Percentiles rank a stretch among this genome's conserved stretches.
These are phyloP conservation scores for Neofusicoccum ribis DNA, from an alignment of 2,329 filamentous ascomycete species.

Conservation along the genomic window DNA sequence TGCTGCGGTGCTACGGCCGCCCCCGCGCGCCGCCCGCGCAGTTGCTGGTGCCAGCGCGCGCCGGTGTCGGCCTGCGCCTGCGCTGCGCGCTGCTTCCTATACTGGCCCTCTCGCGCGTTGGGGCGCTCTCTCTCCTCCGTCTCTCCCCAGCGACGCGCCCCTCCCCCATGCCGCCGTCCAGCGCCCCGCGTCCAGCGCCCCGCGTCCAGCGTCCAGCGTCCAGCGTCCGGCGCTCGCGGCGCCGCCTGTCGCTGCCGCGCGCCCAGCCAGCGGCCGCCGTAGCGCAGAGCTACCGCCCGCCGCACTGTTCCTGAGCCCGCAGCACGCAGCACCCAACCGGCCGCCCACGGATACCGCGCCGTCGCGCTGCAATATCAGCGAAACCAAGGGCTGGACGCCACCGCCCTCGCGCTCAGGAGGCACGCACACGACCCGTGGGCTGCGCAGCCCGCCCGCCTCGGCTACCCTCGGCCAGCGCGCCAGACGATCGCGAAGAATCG, in stretches of 20 bases:
- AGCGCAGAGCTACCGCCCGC: conserved; percentile 1
- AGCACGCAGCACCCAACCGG: background rate
- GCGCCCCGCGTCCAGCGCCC: background rate
- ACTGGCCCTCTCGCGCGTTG: background rate
- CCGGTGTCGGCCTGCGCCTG: background rate
- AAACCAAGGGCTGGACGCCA: background rate
- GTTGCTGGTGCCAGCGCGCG: background rate
- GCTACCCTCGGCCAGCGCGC: conserved; percentile 9
- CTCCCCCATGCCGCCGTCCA: background rate
- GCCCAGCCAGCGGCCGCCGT: background rate
- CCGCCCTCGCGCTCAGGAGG: background rate
- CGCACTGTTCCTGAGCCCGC: background rate
- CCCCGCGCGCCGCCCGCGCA: background rate
- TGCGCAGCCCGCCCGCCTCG: background rate
- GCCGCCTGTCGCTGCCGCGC: background rate
- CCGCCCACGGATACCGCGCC: conserved; percentile 1
- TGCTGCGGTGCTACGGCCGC: background rate
- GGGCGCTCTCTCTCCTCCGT: background rate
- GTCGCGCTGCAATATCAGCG: conserved; percentile 8
- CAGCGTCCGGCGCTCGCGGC: background rate
- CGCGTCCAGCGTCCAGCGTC: background rate
- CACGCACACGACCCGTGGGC: background rate
- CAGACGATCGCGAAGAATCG: conserved; percentile 10
- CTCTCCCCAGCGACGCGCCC: background rate
- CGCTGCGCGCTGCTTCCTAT: background rate